phyloP scores from a whole-genome alignment of 225 moss, liverwort and hornwort species.

The Polytrichum formosum region DNA sequence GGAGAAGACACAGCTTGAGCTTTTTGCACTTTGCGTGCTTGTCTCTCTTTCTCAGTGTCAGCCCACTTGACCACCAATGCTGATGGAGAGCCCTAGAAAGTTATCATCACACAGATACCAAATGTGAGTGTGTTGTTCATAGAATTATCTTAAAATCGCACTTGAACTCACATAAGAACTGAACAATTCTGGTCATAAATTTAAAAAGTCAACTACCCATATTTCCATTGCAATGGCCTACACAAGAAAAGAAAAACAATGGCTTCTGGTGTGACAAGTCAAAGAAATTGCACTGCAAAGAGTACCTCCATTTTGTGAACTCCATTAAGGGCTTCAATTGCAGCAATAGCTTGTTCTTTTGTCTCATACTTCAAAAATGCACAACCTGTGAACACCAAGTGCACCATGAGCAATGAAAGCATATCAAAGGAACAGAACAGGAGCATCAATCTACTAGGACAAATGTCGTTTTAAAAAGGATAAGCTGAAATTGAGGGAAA shows the following conservation, averaged over 20 bases:
- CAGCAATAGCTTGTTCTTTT: slow-evolving; percentile 86
- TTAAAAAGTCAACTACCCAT: too few species aligned
- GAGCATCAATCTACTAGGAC: background rate
- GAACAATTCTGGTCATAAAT: too few species aligned
- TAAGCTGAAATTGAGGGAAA: background rate
- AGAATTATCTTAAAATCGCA: too few species aligned
- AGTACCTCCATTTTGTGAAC: slow-evolving; percentile 79
- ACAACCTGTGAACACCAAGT: slow-evolving; percentile 54
- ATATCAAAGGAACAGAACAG: too few species aligned
- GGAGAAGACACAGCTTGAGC: slow-evolving; percentile 77
- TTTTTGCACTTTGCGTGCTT: slow-evolving; percentile 88
- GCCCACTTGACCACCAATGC: slow-evolving; percentile 96
- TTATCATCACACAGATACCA: background rate
- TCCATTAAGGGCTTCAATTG: slow-evolving; percentile 85
- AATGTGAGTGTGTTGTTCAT: background rate
- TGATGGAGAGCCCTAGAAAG: slow-evolving; percentile 69
- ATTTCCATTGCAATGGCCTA: too few species aligned
- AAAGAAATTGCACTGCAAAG: too few species aligned
- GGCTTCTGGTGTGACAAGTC: too few species aligned
- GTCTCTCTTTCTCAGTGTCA: slow-evolving; percentile 92
- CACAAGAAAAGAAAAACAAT: too few species aligned
- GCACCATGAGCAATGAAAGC: background rate
- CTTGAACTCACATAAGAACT: too few species aligned
- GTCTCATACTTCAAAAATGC: slow-evolving; percentile 89
- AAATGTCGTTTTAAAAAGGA: background rate